These are phyloP conservation scores for Dendrothele bispora DNA, from an alignment of 768 basidiomycete species.

Conservation along the genomic window DNA sequence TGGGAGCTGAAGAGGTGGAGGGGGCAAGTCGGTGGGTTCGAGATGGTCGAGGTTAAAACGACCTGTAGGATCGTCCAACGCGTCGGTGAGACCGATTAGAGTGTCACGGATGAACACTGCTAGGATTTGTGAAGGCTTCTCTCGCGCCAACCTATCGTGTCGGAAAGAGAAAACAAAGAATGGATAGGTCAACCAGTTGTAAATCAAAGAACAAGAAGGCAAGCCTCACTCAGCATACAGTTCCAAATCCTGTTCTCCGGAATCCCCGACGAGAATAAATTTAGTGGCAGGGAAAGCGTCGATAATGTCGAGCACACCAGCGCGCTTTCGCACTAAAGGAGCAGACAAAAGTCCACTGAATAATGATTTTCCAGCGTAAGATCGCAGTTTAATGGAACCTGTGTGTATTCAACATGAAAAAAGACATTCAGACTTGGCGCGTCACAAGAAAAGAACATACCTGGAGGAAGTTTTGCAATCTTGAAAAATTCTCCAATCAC, in stretches of 20 bases:
- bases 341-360: slow-evolving; percentile 55
- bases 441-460: slow-evolving; percentile 26
- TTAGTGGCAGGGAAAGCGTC: slow-evolving; percentile 69
- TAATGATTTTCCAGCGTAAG: slow-evolving; percentile 81
- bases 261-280: slow-evolving; percentile 89
- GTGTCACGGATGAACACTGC: slow-evolving; percentile 87
- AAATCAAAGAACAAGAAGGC: background rate
- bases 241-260: slow-evolving; percentile 94
- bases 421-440: background rate
- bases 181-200: background rate
- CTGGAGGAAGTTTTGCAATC: slow-evolving; percentile 66
- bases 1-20: slow-evolving; percentile 6
- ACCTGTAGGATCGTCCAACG: slow-evolving; percentile 69
- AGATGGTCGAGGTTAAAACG: slow-evolving; percentile 27
- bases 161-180: background rate
- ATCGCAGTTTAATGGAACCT: slow-evolving; percentile 81
- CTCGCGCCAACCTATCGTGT: slow-evolving; percentile 60
- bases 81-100: slow-evolving; percentile 30
- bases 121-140: slow-evolving; percentile 67
- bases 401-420: background rate
- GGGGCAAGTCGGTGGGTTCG: slow-evolving; percentile 15
- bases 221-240: slow-evolving; percentile 68
- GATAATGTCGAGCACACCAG: slow-evolving; percentile 76
- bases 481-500: slow-evolving; percentile 75
- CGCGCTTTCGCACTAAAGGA: slow-evolving; percentile 64